Evolutionary conservation across 805 yeast genomes (phyloP), one percentile per base, ranked within the genome.

Genomic region (Teunomyces tritomae): DNA sequence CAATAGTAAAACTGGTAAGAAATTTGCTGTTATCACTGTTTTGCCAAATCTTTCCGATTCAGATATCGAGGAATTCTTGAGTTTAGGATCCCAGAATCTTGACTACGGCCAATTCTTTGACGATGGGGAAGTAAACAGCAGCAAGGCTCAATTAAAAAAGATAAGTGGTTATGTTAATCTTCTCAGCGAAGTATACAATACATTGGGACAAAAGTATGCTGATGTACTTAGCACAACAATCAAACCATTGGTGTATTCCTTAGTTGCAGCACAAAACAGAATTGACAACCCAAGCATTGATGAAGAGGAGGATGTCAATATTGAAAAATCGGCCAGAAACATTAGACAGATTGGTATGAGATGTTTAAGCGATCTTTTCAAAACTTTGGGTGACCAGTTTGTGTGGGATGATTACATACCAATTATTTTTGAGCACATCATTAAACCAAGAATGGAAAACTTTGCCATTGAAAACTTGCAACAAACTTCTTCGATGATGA

Each of bases 391-490:
- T 7, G 75, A 71, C 0, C 50, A 59, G 2, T 74, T 73, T 45
- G 64, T 78, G 30, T 90, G 97, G 96, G 57, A 50, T 5, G 51
- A 58, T 5, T 76, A 76, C 52, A 73, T 79, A 14, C 68, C 70
- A 10, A 55, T 65, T 1, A 78, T 94, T 9, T 85, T 79, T 57
- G 61, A 65, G 3, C 60, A 70, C 20, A 71, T 89, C 17, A 70
- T 92, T 10, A 57, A 63, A 16, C 90, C 96, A 6, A 79, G 95
- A 58, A 71, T 94, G 55, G 71, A 51, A 0, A 70, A 76, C 9
- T 92, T 92, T 64, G 85, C 85, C 3, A 76, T 69, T 35, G 96
- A 87, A 57, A 94, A 92, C 62, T 70, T 85, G 28, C 95, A 89
- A 59, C 89, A 86, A 57, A 84, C 92, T 0, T 89, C 97, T 0